Percentiles rank a stretch among this genome's conserved stretches.
These are phyloP conservation scores for Paramecium sonneborni DNA, from an alignment of 73 alveolate genomes.

Conservation along the genomic window DNA sequence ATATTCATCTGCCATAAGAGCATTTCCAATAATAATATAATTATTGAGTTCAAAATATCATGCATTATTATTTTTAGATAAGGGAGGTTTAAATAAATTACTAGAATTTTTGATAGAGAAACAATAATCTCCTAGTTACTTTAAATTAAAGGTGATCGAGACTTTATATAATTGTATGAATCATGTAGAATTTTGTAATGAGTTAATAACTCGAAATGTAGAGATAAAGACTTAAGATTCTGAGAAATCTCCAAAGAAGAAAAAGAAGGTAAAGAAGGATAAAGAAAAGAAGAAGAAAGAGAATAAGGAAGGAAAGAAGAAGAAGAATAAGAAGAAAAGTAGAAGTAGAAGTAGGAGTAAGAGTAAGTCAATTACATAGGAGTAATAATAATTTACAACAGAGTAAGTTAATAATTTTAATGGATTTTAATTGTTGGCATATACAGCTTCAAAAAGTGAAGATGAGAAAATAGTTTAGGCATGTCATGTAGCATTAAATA, in stretches of 20 bases:
- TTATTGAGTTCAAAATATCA: constrained; percentile 46
- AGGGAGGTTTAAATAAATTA: constrained; percentile 25
- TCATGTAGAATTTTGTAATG: constrained; percentile 50
- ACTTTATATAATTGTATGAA: constrained; percentile 31
- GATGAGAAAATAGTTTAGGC: constrained; percentile 45
- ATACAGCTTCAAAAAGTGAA: background rate
- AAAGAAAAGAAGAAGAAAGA: constrained; percentile 24
- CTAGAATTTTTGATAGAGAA: constrained; percentile 9
- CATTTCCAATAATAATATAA: constrained; percentile 19
- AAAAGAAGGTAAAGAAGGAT: background rate
- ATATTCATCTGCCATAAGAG: constrained; percentile 39
- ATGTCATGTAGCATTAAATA: background rate
- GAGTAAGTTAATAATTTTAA: constrained; percentile 12
- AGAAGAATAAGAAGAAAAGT: constrained; percentile 41
- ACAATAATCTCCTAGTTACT: constrained; percentile 13
- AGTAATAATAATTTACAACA: background rate
- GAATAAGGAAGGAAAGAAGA: constrained; percentile 45
- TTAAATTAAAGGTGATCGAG: constrained; percentile 30
- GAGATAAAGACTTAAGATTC: background rate
- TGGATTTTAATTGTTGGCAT: constrained; percentile 24
- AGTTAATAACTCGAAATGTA: background rate
- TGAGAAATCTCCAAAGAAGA: constrained; percentile 1
- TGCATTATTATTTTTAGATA: constrained; percentile 24
- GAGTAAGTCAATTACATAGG: background rate
- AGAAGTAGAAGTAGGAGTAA: background rate